phyloP scores from a whole-genome alignment of 2,329 filamentous ascomycete genomes.

The Aspergillus ibericus region DNA sequence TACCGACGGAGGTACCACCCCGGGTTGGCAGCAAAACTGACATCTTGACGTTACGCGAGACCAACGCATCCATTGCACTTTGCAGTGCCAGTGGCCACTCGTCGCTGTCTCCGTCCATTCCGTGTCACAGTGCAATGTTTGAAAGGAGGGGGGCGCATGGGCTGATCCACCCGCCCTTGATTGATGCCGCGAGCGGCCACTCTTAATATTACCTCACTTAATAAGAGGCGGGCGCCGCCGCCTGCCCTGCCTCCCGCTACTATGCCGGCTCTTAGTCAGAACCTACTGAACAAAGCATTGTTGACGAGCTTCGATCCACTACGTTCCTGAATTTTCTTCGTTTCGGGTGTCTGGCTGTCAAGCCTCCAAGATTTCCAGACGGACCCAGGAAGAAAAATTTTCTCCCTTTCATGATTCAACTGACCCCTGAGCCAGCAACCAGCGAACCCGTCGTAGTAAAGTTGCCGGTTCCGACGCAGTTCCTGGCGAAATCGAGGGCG shows the following conservation, averaged over 20 bases:
- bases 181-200: neutral
- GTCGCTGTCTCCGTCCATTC: neutral
- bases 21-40: neutral
- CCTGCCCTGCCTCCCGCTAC: neutral
- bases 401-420: neutral
- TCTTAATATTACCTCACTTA: neutral
- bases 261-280: neutral
- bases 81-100: neutral
- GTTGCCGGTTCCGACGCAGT: conserved; percentile 1
- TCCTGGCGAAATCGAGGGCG: neutral
- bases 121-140: neutral
- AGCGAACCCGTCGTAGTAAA: conserved; percentile 2
- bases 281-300: conserved; percentile 2
- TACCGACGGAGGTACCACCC: neutral
- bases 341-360: neutral
- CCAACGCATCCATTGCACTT: too few species aligned
- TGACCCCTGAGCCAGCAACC: neutral
- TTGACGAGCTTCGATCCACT: neutral
- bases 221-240: neutral
- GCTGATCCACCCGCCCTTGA: conserved; percentile 1
- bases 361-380: too few species aligned
- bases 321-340: neutral
- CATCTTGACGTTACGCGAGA: neutral
- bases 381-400: neutral
- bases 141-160: neutral